Conservation (phyloP, 225 moss, liverwort and hornwort species). For the Bryoerythrophyllum caledonicum region DNA sequence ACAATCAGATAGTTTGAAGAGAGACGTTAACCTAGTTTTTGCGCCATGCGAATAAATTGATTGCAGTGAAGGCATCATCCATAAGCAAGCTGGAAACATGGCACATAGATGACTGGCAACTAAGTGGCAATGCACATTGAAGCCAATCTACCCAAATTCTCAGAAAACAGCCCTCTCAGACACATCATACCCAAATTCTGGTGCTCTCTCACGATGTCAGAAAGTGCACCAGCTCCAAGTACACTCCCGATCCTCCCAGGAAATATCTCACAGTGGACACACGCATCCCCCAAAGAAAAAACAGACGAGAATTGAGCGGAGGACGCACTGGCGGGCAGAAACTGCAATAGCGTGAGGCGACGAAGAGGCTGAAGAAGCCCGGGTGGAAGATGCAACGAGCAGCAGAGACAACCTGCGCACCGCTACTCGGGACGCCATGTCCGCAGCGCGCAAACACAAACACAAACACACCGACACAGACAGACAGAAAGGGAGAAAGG, state of each 20-base stretch:
- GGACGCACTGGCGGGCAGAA: constrained; percentile 24
- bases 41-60: background rate
- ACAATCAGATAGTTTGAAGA: constrained; percentile 12
- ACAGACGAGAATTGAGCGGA: background rate
- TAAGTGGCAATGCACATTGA: constrained; percentile 2
- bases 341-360: constrained; percentile 4
- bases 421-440: constrained; percentile 33
- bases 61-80: background rate
- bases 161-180: background rate
- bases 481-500: no score
- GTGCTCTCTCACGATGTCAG: background rate
- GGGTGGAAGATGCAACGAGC: constrained; percentile 21
- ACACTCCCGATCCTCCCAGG: background rate
- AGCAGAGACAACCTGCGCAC: constrained; percentile 16
- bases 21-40: background rate
- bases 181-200: background rate
- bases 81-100: background rate
- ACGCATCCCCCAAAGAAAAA: background rate
- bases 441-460: background rate
- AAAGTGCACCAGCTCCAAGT: background rate
- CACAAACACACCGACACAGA: background rate
- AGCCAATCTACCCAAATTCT: background rate
- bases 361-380: constrained; percentile 9
- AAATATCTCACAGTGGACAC: background rate
- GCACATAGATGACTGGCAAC: background rate